These are phyloP conservation scores for Fraxinus greggii DNA, from an alignment of 305 asterid species.

Conservation along the genomic window DNA sequence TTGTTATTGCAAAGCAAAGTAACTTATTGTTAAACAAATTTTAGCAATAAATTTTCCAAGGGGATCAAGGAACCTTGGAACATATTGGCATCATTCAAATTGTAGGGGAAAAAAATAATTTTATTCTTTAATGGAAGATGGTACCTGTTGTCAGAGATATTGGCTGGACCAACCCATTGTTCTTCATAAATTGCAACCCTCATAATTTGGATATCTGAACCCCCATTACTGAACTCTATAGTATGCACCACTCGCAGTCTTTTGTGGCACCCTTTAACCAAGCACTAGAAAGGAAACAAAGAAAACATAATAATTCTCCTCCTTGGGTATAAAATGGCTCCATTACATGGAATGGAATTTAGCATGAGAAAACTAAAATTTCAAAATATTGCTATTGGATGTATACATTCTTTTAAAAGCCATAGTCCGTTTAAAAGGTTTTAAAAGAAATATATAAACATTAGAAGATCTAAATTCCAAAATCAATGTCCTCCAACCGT, in stretches of 20 bases:
- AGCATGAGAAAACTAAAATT: neutral
- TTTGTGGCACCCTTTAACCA: constrained; percentile 97
- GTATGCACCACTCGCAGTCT: constrained; percentile 93
- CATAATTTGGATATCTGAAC: constrained; percentile 88
- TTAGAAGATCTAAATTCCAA: neutral
- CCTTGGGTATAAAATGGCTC: neutral
- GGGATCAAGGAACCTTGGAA: constrained; percentile 8
- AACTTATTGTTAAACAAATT: neutral
- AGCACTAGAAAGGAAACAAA: constrained; percentile 50
- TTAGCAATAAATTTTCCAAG: neutral
- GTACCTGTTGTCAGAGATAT: constrained; percentile 75
- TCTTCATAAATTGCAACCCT: constrained; percentile 96
- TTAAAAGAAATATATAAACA: neutral
- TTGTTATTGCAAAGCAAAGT: neutral
- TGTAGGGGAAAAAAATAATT: constrained; percentile 12
- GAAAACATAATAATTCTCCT: neutral
- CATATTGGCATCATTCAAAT: neutral
- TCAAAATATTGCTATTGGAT: neutral
- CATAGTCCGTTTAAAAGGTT: neutral
- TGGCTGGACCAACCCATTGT: constrained; percentile 87
- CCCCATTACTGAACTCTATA: constrained; percentile 85
- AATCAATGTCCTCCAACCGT: neutral
- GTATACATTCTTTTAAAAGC: neutral
- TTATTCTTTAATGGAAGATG: constrained; percentile 14
- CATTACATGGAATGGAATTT: neutral